Evolutionary conservation across 2,329 filamentous ascomycete genomes (phyloP), one percentile per base, ranked within the genome.

Genomic region (Neurospora sp.): DNA sequence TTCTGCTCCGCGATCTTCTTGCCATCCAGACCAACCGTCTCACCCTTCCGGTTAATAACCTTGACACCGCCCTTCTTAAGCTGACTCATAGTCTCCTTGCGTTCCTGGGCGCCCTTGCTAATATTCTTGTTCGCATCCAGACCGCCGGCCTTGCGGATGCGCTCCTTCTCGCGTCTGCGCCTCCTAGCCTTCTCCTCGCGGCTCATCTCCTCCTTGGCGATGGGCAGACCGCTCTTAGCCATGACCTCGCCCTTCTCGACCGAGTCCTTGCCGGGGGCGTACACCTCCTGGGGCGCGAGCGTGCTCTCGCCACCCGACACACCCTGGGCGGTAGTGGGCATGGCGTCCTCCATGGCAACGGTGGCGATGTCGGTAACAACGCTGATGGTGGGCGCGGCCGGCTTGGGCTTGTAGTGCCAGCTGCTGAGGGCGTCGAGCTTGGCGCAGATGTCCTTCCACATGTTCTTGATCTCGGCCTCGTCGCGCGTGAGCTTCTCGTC

Each of bases 381-480:
- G 62, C 92, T 94, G 73, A 99, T 87, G 66, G 88, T 88, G n/a
- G 93, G 89, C 68, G 91, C 91, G 1, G 90, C 86, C 11, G 92
- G 90, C 82, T 94, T 96, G 69, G 96, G 96, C 80, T 93, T 94
- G 86, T 97, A 97, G 82, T 97, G 92, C 90, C 93, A 97, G 79
- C 92, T 97, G 80, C 90, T 94, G 73, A 99, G 88, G 36, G 92
- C 89, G 80, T 99, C 96, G 69, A 99, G 89, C 73, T 93, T 92
- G 66, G 87, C 87, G 76, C 87, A 90, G 68, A 97, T 85, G 42
- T 92, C 90, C 75, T 89, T 91, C 93, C 96, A 99, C 76, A 97
- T 83, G 38, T 84, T 85, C 76, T 91, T 89, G 69, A 98, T 91
- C 78, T 97, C 93, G 71, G 87, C 86, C 80, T 97, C 93, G 76